Percentiles rank a stretch among this genome's conserved stretches.
These are phyloP conservation scores for Kuraishia capsulata DNA, from an alignment of 805 yeast species.

Conservation along the genomic window DNA sequence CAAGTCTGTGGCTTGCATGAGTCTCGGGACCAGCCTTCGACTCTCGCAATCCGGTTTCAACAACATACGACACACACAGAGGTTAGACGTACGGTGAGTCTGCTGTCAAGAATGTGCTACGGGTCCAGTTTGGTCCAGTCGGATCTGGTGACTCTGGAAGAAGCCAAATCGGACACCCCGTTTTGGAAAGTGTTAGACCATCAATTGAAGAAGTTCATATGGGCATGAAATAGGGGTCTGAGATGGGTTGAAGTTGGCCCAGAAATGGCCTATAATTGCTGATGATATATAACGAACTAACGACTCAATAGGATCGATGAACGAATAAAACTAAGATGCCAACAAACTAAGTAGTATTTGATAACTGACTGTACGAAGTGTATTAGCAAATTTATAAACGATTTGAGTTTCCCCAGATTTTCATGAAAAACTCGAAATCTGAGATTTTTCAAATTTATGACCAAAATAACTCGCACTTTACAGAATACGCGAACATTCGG, in stretches of 20 bases:
- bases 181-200: constrained; percentile 25
- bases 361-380: too few species aligned
- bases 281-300: too few species aligned
- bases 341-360: too few species aligned
- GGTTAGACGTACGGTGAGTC: constrained; percentile 8
- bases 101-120: constrained; percentile 12
- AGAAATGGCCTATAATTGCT: too few species aligned
- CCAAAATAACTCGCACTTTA: background rate
- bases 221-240: constrained; percentile 24
- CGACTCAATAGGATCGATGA: too few species aligned
- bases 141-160: constrained; percentile 24
- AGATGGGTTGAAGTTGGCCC: too few species aligned
- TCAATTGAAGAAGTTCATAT: constrained; percentile 25
- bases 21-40: too few species aligned
- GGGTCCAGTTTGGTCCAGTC: constrained; percentile 14
- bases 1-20: too few species aligned
- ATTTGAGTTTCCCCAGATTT: background rate
- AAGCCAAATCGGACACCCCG: constrained; percentile 24
- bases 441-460: background rate
- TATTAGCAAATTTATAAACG: too few species aligned
- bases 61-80: constrained; percentile 7
- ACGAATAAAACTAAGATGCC: too few species aligned
- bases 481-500: background rate
- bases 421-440: background rate
- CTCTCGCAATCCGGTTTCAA: constrained; percentile 11